phyloP scores from a whole-genome alignment of 1,284 basidiomycete species.

The Sparassis latifolia region DNA sequence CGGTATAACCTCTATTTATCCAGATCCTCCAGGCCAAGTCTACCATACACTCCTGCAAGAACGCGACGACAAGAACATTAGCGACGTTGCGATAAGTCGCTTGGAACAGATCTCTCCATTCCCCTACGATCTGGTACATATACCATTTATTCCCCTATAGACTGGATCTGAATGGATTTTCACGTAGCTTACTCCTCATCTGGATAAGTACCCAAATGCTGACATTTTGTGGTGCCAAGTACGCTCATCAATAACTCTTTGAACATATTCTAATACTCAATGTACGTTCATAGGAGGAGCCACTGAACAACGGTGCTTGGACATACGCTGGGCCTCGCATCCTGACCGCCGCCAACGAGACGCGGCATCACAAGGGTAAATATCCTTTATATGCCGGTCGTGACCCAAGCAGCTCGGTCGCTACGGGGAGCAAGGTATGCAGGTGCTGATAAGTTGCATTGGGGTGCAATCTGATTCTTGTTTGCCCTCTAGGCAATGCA shows the following conservation, averaged over 20 bases:
- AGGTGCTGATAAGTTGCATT: neutral
- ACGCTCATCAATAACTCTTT: conserved; percentile 6
- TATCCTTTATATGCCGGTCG: conserved; percentile 84
- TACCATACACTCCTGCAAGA: conserved; percentile 88
- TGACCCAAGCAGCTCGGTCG: conserved; percentile 83
- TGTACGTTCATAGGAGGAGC: conserved; percentile 55
- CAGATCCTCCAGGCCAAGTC: conserved; percentile 67
- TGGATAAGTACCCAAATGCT: conserved; percentile 96
- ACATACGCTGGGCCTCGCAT: conserved; percentile 88
- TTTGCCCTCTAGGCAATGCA: conserved; percentile 49
- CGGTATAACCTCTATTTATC: no score
- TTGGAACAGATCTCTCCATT: conserved; percentile 95
- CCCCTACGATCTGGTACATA: conserved; percentile 83
- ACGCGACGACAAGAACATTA: conserved; percentile 84
- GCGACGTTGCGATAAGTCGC: conserved; percentile 90
- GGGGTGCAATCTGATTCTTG: neutral
- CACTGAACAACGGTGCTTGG: conserved; percentile 92
- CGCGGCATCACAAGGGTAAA: conserved; percentile 87
- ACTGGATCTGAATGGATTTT: neutral
- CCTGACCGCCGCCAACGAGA: conserved; percentile 77
- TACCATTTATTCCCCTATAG: neutral
- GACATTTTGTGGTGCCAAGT: conserved; percentile 89
- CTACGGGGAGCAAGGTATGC: conserved; percentile 81
- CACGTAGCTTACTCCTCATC: conserved; percentile 70
- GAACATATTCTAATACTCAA: neutral